Conservation (phyloP, 2,329 filamentous ascomycete species). For the Beauveria caledonica region DNA sequence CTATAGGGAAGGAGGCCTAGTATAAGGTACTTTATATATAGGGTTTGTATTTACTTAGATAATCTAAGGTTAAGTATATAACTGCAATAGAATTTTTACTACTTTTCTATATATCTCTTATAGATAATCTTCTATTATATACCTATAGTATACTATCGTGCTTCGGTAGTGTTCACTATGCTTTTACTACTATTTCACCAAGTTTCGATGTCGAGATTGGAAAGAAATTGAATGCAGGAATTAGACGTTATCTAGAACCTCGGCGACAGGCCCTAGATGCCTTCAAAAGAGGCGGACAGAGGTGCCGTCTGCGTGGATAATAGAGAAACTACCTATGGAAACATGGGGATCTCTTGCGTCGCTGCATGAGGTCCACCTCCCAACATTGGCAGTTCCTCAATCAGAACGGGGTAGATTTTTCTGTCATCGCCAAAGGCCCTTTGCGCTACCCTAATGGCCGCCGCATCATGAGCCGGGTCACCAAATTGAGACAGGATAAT, state of each 20-base stretch:
- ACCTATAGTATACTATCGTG: no score
- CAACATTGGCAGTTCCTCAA: not conserved
- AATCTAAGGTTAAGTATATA: no score
- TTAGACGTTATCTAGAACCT: not conserved
- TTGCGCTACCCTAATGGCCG: slow-evolving; percentile 13
- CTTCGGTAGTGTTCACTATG: no score
- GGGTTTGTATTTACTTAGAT: no score
- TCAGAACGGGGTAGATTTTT: not conserved
- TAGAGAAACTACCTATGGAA: not conserved
- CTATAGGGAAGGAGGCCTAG: no score
- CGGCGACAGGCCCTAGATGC: not conserved
- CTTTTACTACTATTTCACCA: no score
- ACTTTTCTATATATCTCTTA: no score
- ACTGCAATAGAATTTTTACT: no score
- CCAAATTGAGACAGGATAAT: slow-evolving; percentile 22
- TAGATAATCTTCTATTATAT: no score
- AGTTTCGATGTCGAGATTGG: no score
- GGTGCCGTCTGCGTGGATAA: not conserved
- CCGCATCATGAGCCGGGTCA: slow-evolving; percentile 16
- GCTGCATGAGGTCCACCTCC: not conserved
- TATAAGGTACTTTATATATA: no score
- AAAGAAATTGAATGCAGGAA: not conserved
- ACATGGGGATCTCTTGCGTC: not conserved
- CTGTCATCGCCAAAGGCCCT: not conserved
- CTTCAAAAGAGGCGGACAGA: not conserved